Evolutionary conservation across 352 stramenopile species (phyloP).

Genomic region (Phytophthora citricola): DNA sequence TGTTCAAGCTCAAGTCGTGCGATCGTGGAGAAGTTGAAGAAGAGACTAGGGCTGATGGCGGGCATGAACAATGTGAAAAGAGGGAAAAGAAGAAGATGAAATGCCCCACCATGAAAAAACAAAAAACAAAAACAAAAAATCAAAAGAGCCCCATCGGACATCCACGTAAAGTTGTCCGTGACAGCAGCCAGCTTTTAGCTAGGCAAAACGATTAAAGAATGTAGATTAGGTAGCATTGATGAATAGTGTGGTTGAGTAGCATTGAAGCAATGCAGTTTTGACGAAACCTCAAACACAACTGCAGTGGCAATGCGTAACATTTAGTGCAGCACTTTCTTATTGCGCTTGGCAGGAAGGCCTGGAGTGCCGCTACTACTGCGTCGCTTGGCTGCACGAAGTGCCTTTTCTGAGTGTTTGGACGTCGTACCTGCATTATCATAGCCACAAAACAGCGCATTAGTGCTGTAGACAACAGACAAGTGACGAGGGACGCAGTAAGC

Average conservation of each 20-base stretch:
- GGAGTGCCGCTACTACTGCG: slow-evolving; percentile 34
- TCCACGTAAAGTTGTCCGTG: slow-evolving; percentile 28
- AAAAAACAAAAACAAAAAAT: slow-evolving; percentile 33
- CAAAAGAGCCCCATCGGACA: slow-evolving; percentile 20
- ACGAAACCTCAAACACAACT: neutral
- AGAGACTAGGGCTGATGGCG: too few species aligned
- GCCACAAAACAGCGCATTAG: neutral
- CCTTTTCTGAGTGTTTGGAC: slow-evolving; percentile 65
- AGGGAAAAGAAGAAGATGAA: slow-evolving; percentile 41
- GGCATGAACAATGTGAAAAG: slow-evolving; percentile 25
- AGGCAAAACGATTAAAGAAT: slow-evolving; percentile 14
- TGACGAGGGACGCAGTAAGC: slow-evolving; percentile 3
- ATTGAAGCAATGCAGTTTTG: neutral
- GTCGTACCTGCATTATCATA: slow-evolving; percentile 47
- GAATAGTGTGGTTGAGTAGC: slow-evolving; percentile 9
- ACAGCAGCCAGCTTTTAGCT: slow-evolving; percentile 13
- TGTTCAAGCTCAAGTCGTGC: slow-evolving; percentile 9
- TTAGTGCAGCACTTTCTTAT: slow-evolving; percentile 61
- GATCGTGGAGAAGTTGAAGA: neutral
- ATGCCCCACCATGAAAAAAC: slow-evolving; percentile 33
- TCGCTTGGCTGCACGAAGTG: slow-evolving; percentile 51
- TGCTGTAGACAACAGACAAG: neutral
- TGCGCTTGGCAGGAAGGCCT: slow-evolving; percentile 57
- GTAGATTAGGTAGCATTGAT: slow-evolving; percentile 32
- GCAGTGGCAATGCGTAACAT: neutral